Percentiles rank a stretch among this genome's conserved stretches.
Evolutionary conservation across 2,329 filamentous ascomycete species (phyloP).

Genomic region (Nothophoma quercina): DNA sequence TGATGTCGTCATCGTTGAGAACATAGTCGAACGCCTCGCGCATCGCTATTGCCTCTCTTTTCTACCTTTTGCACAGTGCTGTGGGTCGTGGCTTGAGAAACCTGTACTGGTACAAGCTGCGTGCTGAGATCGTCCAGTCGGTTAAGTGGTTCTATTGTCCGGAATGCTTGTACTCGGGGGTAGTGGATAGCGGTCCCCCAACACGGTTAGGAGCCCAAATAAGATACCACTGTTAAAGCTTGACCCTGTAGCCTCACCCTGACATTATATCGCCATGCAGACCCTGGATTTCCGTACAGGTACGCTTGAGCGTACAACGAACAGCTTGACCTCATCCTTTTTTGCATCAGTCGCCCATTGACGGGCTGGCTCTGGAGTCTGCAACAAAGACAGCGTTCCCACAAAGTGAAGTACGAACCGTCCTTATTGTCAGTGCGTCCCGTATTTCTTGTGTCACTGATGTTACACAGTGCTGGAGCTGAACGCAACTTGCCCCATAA

Average conservation of each 20-base stretch:
- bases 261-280: neutral
- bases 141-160: conserved; percentile 1
- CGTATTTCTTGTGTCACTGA: neutral
- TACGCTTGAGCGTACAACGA: neutral
- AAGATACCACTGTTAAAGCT: neutral
- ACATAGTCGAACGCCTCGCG: neutral
- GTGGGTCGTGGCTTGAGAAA: conserved; percentile 7
- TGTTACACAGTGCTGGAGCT: neutral
- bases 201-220: neutral
- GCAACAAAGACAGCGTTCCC: neutral
- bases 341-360: too few species aligned
- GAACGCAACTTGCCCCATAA: neutral
- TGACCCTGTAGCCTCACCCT: neutral
- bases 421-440: neutral
- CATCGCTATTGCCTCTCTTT: neutral
- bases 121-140: neutral
- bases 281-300: neutral
- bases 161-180: conserved; percentile 1
- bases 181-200: conserved; percentile 3
- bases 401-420: neutral
- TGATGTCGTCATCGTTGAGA: neutral
- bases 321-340: too few species aligned
- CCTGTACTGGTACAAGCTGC: neutral
- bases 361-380: too few species aligned
- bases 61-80: neutral